Evolutionary conservation across 352 stramenopile species (phyloP).

Genomic region (Blastocystis sp.): DNA sequence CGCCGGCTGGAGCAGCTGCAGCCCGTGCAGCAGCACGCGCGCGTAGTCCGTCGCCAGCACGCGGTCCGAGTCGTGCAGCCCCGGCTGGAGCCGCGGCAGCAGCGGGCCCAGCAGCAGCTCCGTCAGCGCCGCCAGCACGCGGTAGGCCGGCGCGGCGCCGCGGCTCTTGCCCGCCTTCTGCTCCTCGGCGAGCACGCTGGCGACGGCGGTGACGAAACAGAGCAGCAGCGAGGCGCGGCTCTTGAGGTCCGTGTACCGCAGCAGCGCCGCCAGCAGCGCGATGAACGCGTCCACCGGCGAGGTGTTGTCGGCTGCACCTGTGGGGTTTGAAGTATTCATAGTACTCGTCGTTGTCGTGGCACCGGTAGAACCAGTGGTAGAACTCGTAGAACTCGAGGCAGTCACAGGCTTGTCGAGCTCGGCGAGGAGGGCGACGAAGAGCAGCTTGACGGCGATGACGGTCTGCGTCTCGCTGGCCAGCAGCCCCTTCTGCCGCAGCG

Average conservation of each 20-base stretch:
- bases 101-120: background rate
- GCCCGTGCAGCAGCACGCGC: constrained; percentile 40
- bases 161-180: constrained; percentile 28
- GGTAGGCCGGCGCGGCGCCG: background rate
- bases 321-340: no score
- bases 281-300: constrained; percentile 14
- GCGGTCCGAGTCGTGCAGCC: background rate
- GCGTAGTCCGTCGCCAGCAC: constrained; percentile 13
- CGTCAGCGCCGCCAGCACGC: background rate
- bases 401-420: background rate
- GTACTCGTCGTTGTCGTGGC: no score
- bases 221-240: constrained; percentile 10
- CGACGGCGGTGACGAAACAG: constrained; percentile 35
- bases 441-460: constrained; percentile 8
- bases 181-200: constrained; percentile 19
- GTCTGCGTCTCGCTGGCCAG: constrained; percentile 46
- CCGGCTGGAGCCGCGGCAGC: background rate
- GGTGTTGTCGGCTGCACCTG: background rate
- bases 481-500: constrained; percentile 22
- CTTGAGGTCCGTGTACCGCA: background rate
- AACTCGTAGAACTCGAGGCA: background rate
- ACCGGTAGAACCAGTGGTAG: no score
- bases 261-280: constrained; percentile 13
- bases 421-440: constrained; percentile 11
- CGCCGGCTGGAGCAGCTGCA: constrained; percentile 30